phyloP scores from a whole-genome alignment of 306 rosid genomes.

The Ceratonia siliqua region DNA sequence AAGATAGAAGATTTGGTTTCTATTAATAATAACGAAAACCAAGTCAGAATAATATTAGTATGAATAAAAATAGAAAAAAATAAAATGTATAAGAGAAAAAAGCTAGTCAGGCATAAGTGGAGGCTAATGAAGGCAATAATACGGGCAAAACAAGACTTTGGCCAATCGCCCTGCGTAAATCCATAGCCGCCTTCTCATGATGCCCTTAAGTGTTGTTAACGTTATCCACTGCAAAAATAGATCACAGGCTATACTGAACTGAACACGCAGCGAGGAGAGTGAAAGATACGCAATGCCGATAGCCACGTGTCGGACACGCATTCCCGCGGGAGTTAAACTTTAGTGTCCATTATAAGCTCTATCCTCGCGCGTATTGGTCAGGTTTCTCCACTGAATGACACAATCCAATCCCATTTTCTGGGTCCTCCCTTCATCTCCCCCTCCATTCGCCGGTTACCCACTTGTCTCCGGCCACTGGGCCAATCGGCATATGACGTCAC shows the following conservation, averaged over 20 bases:
- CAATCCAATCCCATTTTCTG: neutral
- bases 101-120: too few species aligned
- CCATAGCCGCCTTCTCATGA: neutral
- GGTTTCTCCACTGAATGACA: neutral
- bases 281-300: neutral
- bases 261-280: neutral
- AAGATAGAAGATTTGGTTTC: too few species aligned
- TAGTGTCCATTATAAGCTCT: neutral
- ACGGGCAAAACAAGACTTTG: neutral
- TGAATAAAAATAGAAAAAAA: too few species aligned
- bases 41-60: too few species aligned
- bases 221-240: neutral
- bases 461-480: neutral
- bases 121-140: too few species aligned
- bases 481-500: conserved; percentile 31
- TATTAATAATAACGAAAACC: too few species aligned
- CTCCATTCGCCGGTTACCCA: conserved; percentile 18
- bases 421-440: neutral
- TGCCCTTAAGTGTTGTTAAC: neutral
- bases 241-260: neutral
- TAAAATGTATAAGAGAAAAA: too few species aligned
- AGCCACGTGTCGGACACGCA: neutral
- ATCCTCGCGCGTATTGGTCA: neutral
- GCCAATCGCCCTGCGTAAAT: neutral
- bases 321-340: neutral